These are phyloP conservation scores for Paraphoma sp. DNA, from an alignment of 2,329 filamentous ascomycete species.

Conservation along the genomic window DNA sequence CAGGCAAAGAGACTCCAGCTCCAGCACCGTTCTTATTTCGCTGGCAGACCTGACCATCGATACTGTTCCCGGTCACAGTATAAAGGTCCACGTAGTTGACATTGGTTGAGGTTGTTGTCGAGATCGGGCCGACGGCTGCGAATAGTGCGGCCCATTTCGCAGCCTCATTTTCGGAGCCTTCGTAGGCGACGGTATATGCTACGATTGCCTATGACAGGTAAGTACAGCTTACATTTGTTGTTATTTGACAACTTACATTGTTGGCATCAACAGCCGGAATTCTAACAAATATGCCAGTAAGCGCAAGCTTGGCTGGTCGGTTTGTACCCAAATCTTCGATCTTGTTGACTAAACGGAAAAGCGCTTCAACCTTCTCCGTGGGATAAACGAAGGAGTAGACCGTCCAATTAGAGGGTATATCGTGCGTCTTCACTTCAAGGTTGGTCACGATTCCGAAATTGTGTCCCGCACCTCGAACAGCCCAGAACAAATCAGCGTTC, in stretches of 20 bases:
- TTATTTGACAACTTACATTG: slow-evolving; percentile 12
- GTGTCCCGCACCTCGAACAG: slow-evolving; percentile 45
- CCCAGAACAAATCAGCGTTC: slow-evolving; percentile 50
- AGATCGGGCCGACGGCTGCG: slow-evolving; percentile 18
- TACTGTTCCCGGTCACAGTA: slow-evolving; percentile 19
- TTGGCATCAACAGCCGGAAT: slow-evolving; percentile 18
- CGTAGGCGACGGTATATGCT: slow-evolving; percentile 22
- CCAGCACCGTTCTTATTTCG: slow-evolving; percentile 18
- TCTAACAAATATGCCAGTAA: slow-evolving; percentile 14
- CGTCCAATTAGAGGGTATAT: slow-evolving; percentile 17
- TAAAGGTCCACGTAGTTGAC: slow-evolving; percentile 24
- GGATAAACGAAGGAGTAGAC: slow-evolving; percentile 19
- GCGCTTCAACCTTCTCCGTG: slow-evolving; percentile 32
- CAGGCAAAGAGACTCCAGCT: slow-evolving; percentile 20
- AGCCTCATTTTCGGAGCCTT: slow-evolving; percentile 21
- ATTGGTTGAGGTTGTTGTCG: slow-evolving; percentile 6
- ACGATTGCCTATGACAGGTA: slow-evolving; percentile 15
- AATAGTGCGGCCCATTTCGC: slow-evolving; percentile 21
- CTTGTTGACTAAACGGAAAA: slow-evolving; percentile 42
- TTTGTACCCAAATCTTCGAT: slow-evolving; percentile 5
- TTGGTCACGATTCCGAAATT: slow-evolving; percentile 48
- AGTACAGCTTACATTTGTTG: not conserved
- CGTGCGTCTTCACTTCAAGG: slow-evolving; percentile 41
- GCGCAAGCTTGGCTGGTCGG: slow-evolving; percentile 13
- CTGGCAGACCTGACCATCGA: slow-evolving; percentile 15